Base-by-base conservation (phyloP, 768 basidiomycete genomes). In the Rhodotorula diobovata region DNA sequence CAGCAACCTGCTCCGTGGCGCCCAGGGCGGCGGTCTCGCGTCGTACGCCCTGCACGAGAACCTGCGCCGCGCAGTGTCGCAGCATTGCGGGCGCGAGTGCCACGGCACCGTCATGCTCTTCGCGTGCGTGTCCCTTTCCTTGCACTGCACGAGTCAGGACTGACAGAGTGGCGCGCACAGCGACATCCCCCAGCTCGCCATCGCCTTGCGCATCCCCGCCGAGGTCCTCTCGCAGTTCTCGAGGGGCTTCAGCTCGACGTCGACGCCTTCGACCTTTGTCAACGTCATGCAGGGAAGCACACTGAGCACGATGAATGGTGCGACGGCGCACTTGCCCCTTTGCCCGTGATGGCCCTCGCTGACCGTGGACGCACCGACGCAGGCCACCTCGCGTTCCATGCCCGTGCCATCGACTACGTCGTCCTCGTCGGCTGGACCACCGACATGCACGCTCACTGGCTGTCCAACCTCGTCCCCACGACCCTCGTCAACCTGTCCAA, bases 341-440 rank as follows among this genome's bases (percentile, higher is more conserved):
- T 30, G 7, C 32, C 1, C 7, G n/a, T n/a, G 45, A 34, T 30
- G 25, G 20, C 16, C 7, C 45, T 0, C 45, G 5, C 56, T 23
- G 32, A 48, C 43, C 41, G 15, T 4, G 41, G 0, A 30, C 6
- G 3, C 6, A 32, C 23, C 21, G 45, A 5, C 41, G 28, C 16
- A 70, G 69, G 43, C n/a, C 69, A 70, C 32, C 63, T 70, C 46
- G 25, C 20, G 12, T 66, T 54, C 30, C 51, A 32, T 9, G 41
- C 60, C 8, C 63, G 51, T 0, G 16, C n/a, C 9, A 4, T 66
- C 51, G 63, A 61, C 43, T 34, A 37, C 54, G 35, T 70, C 53
- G 55, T 70, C 54, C 69, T 70, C 53, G 69, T 30, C 25, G 69
- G 69, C 35, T 66, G 34, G 57, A 18, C 20, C 9, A 57, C 59